A percentile compares a stretch with the other conserved stretches of the same genome.
phyloP scores from a whole-genome alignment of 1,139 yeast genomes.

The Arxiozyma heterogenica region DNA sequence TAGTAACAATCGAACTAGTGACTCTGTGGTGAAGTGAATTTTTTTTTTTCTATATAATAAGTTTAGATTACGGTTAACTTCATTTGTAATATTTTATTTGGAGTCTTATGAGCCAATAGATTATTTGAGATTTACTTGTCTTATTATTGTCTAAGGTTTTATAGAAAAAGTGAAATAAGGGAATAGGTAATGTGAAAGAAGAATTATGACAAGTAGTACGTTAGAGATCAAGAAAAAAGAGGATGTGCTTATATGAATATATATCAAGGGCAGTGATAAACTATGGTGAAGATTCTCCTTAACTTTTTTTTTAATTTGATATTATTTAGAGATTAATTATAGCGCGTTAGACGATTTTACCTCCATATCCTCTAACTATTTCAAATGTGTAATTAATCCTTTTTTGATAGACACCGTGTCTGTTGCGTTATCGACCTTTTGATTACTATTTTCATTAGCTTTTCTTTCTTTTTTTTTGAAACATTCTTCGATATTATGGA shows the following conservation, averaged over 20 bases:
- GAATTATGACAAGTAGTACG: not conserved
- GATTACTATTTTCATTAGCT: not conserved
- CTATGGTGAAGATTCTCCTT: not conserved
- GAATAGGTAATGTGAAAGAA: not conserved
- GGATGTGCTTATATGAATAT: not conserved
- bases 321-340: slow-evolving; percentile 1
- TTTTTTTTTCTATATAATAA: not conserved
- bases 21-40: not conserved
- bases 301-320: not conserved
- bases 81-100: not conserved
- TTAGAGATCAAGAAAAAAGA: not conserved
- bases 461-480: not conserved
- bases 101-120: not conserved
- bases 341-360: not conserved
- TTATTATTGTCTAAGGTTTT: not conserved
- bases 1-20: not conserved
- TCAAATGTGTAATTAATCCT: not conserved
- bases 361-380: not conserved
- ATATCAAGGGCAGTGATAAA: not conserved
- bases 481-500: not conserved
- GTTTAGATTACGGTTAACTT: not conserved
- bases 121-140: not conserved
- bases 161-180: not conserved
- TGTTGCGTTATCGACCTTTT: slow-evolving; percentile 1
- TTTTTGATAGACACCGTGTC: slow-evolving; percentile 1